Evolutionary conservation across 805 yeast species (phyloP), one percentile per base, ranked within the genome.

Genomic region (Metschnikowia matae): DNA sequence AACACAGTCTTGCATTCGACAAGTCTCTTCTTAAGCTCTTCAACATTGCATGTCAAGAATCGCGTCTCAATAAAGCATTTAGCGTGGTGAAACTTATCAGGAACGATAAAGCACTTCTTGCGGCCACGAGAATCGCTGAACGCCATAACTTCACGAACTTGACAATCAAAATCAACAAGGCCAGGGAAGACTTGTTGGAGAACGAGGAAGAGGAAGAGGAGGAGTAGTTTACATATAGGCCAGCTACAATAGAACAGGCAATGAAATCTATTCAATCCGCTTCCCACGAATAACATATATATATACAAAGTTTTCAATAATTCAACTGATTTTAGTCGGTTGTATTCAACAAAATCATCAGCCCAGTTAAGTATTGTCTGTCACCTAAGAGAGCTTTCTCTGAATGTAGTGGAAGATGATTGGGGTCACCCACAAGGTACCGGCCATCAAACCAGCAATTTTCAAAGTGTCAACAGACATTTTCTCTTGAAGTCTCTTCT

Each of bases 51-150:
- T 91, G 97, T 66, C 74, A 81, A 17, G 85, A 83, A 20, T 79
- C 82, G 39, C 79, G 83, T 48, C 65, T 78, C 38, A 77, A 78
- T 48, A 85, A 84, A 64, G 94, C 96, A 1, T 72, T 82, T 54
- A 83, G 85, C 33, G 65, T 94, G 29, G 90, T 82, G 6, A 77
- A 75, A 53, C 81, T 86, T 60, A 73, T 92, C 58, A 81, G 82
- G 57, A 85, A 83, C 56, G 92, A 87, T 54, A 83, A 85, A 57
- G 95, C 96, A 2, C 70, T 91, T 54, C 78, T 77, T 49, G 97
- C 97, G 0, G 96, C 97, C 1, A 73, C 81, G 13, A 86, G 86
- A 67, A 87, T 92, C 48, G 89, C 96, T 0, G 87, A 87, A 61
- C 78, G 96, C 51, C 66, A 70, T 56, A 72, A 67, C 49, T 71